A percentile compares a stretch with the other conserved stretches of the same genome.
These are phyloP conservation scores for Naganishia randhawae DNA, from an alignment of 768 basidiomycete genomes.

Conservation along the genomic window DNA sequence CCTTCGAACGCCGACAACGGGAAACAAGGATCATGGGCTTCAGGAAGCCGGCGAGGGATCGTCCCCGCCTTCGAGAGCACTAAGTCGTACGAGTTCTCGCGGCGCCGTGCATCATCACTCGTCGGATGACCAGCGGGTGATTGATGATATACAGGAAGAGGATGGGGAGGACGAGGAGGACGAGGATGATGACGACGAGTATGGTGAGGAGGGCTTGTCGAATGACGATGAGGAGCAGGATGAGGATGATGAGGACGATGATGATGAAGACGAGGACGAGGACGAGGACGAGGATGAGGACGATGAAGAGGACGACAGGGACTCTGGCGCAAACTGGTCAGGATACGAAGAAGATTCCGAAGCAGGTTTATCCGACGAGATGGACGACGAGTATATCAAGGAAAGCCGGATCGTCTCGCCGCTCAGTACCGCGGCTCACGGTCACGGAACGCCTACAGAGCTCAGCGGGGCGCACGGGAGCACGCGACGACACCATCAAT, in stretches of 20 bases:
- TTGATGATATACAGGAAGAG: slow-evolving; percentile 17
- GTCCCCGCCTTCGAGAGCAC: not conserved
- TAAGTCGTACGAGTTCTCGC: not conserved
- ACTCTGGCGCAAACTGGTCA: slow-evolving; percentile 13
- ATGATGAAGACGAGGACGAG: slow-evolving; percentile 3
- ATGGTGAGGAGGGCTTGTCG: not conserved
- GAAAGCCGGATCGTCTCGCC: slow-evolving; percentile 9
- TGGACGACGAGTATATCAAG: slow-evolving; percentile 24
- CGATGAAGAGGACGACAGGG: slow-evolving; percentile 6
- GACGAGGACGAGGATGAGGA: slow-evolving; percentile 9
- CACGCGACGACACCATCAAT: not conserved
- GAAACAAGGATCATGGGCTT: too few relatives aligned
- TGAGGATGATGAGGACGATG: not conserved
- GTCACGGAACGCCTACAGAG: too few relatives aligned
- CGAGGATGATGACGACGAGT: slow-evolving; percentile 5
- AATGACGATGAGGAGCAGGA: slow-evolving; percentile 16
- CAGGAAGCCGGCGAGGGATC: too few relatives aligned
- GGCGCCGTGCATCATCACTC: not conserved
- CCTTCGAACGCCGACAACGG: too few relatives aligned
- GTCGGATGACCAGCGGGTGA: not conserved
- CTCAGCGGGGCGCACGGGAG: not conserved
- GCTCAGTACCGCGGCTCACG: not conserved
- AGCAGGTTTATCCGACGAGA: slow-evolving; percentile 15
- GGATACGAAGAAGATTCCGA: slow-evolving; percentile 33
- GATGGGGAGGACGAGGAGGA: slow-evolving; percentile 20